Conservation (phyloP, 345 rosid species). For the Bruguiera parviflora region DNA sequence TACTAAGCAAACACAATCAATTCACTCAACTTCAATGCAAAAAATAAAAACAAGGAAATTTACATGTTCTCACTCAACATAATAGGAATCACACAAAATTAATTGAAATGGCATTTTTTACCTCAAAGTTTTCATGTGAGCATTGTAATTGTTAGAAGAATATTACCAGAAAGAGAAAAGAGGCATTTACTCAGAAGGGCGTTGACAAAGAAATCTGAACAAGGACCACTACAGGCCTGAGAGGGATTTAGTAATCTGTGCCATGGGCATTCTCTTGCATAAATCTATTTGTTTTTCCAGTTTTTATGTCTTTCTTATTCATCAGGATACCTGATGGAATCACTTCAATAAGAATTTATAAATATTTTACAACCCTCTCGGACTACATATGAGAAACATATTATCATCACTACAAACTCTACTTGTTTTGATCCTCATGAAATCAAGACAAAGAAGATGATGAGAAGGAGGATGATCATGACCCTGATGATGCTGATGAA, state of each 20-base stretch:
- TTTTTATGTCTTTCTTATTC: too few species aligned
- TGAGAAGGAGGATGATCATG: too few species aligned
- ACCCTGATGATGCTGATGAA: too few species aligned
- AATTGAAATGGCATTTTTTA: neutral
- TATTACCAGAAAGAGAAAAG: neutral
- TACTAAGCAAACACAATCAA: neutral
- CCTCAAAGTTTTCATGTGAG: neutral
- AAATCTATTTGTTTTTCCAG: too few species aligned
- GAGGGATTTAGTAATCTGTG: neutral
- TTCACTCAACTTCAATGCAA: neutral
- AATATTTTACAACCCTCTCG: neutral
- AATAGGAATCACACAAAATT: neutral
- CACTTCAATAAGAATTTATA: neutral
- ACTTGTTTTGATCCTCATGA: too few species aligned
- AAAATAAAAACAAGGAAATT: neutral
- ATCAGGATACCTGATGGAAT: neutral
- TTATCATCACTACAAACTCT: too few species aligned
- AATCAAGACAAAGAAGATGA: too few species aligned
- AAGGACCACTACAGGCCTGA: neutral
- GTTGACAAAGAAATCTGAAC: neutral
- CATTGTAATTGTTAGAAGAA: neutral
- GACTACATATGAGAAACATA: too few species aligned
- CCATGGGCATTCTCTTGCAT: too few species aligned
- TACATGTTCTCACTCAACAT: neutral
- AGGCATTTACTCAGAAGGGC: neutral